Percentiles rank a stretch among this genome's conserved stretches.
Evolutionary conservation across 75 land plant species (phyloP).

Genomic region (Pseudotsuga menziesii): DNA sequence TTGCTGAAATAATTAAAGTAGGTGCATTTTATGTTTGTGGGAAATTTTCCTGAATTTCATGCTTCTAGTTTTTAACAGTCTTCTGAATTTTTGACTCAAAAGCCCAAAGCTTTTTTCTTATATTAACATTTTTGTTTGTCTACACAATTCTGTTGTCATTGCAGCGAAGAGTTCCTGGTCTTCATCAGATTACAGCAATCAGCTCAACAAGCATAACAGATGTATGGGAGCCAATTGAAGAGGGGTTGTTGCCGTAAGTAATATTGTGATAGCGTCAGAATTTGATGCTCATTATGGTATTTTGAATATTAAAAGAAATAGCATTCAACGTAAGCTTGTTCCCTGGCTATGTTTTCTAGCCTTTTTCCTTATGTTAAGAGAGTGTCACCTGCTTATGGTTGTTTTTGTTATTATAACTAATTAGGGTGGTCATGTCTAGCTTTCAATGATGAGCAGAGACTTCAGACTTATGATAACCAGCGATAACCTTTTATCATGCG

Average conservation of each 20-base stretch:
- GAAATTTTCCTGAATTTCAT: too few species aligned
- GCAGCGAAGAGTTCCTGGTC: constrained; percentile 70
- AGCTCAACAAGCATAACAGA: constrained; percentile 92
- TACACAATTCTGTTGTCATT: constrained; percentile 3
- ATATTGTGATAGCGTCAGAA: not conserved
- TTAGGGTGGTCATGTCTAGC: too few species aligned
- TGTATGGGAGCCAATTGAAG: constrained; percentile 96
- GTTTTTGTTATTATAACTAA: too few species aligned
- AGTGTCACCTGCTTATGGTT: too few species aligned
- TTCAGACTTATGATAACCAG: not conserved
- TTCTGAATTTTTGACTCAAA: too few species aligned
- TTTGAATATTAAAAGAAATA: not conserved
- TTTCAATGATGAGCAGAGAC: too few species aligned
- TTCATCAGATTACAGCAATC: constrained; percentile 85
- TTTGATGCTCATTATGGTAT: not conserved
- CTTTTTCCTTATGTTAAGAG: too few species aligned
- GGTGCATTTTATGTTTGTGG: too few species aligned
- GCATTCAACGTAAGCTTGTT: not conserved
- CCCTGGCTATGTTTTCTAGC: too few species aligned
- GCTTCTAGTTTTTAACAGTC: too few species aligned
- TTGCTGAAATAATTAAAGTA: constrained; percentile 90
- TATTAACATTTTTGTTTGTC: too few species aligned
- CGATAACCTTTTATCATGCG: not conserved
- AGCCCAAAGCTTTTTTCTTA: too few species aligned
- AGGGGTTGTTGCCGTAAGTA: constrained; percentile 92